phyloP scores from a whole-genome alignment of 192 early-diverging fungal species.

The Cetraspora pellucida region DNA sequence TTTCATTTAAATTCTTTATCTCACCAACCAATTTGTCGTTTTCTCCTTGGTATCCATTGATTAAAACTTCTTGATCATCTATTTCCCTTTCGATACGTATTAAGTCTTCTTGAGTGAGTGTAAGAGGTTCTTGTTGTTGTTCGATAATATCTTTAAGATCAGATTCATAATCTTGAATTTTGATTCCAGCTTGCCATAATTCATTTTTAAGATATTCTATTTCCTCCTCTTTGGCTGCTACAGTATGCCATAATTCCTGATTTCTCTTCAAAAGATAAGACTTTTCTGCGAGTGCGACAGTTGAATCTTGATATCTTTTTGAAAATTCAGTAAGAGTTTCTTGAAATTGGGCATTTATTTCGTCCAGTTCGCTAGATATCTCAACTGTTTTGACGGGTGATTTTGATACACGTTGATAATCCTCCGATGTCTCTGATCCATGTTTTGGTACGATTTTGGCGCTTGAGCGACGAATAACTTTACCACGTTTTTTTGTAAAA shows the following conservation, averaged over 20 bases:
- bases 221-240: slow-evolving; percentile 31
- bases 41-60: slow-evolving; percentile 20
- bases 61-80: slow-evolving; percentile 29
- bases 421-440: not conserved
- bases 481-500: slow-evolving; percentile 13
- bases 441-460: slow-evolving; percentile 9
- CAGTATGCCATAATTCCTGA: slow-evolving; percentile 24
- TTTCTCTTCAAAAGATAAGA: slow-evolving; percentile 27
- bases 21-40: slow-evolving; percentile 23
- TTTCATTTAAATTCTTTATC: slow-evolving; percentile 16
- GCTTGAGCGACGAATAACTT: slow-evolving; percentile 18
- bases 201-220: slow-evolving; percentile 32
- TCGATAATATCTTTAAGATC: slow-evolving; percentile 23
- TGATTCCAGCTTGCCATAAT: slow-evolving; percentile 19
- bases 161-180: slow-evolving; percentile 22
- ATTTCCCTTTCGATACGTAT: slow-evolving; percentile 30
- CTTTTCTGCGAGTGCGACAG: slow-evolving; percentile 20
- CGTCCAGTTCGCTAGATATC: slow-evolving; percentile 29
- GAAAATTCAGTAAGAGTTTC: slow-evolving; percentile 25
- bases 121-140: slow-evolving; percentile 29
- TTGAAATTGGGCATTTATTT: slow-evolving; percentile 28
- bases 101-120: slow-evolving; percentile 19
- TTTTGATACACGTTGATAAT: slow-evolving; percentile 2
- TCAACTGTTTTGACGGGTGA: slow-evolving; percentile 6
- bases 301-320: slow-evolving; percentile 33